Evolutionary conservation across 208 protist species (phyloP).

Genomic region (Wallacemonas sp.): DNA sequence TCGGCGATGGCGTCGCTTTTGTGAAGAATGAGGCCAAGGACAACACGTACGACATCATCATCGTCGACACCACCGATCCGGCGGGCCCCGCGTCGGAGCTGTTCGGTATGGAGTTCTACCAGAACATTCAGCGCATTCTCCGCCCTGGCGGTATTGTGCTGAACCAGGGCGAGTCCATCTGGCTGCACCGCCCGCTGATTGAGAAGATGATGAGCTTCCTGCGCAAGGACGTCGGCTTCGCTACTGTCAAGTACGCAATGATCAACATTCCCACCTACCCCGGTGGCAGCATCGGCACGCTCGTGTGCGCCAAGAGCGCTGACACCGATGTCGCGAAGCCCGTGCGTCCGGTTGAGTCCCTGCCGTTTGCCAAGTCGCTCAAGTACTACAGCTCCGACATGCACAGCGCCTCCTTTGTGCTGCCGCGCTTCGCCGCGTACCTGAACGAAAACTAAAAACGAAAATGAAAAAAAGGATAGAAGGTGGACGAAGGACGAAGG

Average conservation of each 20-base stretch:
- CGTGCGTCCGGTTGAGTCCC: constrained; percentile 58
- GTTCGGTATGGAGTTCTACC: constrained; percentile 89
- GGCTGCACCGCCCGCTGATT: constrained; percentile 93
- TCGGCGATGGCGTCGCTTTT: constrained; percentile 89
- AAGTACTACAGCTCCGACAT: constrained; percentile 90
- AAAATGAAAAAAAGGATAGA: constrained; percentile 1
- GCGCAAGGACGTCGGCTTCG: constrained; percentile 80
- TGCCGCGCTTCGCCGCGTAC: constrained; percentile 76
- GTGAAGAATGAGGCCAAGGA: constrained; percentile 71
- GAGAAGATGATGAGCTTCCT: constrained; percentile 84
- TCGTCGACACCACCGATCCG: constrained; percentile 95
- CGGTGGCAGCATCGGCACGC: constrained; percentile 90
- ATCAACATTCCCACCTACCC: constrained; percentile 95
- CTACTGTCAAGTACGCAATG: constrained; percentile 89
- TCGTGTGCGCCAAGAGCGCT: constrained; percentile 79
- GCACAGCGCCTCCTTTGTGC: constrained; percentile 80
- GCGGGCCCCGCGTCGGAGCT: constrained; percentile 89
- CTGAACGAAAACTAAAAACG: constrained; percentile 54
- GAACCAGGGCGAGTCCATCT: constrained; percentile 91
- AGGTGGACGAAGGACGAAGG: not conserved
- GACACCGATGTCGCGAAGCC: constrained; percentile 61
- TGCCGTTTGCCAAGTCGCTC: constrained; percentile 69
- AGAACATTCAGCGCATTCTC: constrained; percentile 74
- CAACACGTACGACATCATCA: constrained; percentile 93
- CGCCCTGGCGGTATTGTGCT: constrained; percentile 85